phyloP scores from a whole-genome alignment of 2,329 filamentous ascomycete species.

The Aspergillus fumigatus region DNA sequence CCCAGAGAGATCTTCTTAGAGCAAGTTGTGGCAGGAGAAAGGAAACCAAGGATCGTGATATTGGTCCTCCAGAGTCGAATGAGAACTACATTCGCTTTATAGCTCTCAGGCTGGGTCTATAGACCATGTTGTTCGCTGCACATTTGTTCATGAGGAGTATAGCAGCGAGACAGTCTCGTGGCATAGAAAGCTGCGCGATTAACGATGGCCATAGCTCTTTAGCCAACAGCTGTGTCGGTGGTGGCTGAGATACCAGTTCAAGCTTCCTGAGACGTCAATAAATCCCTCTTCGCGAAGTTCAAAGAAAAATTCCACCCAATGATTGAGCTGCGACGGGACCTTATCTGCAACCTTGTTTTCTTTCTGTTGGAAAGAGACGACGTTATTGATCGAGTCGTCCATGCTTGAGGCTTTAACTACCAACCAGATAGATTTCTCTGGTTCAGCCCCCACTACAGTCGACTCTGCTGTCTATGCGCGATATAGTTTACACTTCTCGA shows the following conservation, averaged over 20 bases:
- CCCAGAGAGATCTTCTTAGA: neutral
- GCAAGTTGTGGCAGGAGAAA: neutral
- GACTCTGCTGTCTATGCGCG: neutral
- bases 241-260: neutral
- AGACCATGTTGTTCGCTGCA: neutral
- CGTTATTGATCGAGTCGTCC: neutral
- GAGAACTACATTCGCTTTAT: neutral
- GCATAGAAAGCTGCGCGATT: neutral
- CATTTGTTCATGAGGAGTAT: neutral
- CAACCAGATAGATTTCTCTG: neutral
- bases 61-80: neutral
- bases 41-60: neutral
- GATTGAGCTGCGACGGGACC: neutral
- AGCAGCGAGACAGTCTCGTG: neutral
- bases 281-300: neutral
- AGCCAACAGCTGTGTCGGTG: no score
- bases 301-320: neutral
- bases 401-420: neutral
- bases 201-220: neutral
- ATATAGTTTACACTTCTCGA: neutral
- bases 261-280: neutral
- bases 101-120: neutral
- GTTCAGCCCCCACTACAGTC: no score
- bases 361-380: neutral
- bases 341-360: neutral